Evolutionary conservation across 2,329 filamentous ascomycete species (phyloP).

Genomic region (Mycosphaerelloides madeirae): DNA sequence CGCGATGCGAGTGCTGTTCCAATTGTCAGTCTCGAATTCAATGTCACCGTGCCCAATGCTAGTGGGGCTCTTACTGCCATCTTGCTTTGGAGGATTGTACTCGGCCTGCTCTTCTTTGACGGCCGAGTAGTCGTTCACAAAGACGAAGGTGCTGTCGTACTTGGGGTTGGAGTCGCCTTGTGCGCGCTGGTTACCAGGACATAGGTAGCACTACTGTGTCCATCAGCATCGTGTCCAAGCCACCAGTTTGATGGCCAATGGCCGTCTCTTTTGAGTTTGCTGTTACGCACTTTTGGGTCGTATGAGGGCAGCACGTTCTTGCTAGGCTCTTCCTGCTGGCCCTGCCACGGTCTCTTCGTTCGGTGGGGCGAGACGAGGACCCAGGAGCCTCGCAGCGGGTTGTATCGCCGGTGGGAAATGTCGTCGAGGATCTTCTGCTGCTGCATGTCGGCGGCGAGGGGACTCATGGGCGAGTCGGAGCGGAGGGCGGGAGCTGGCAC

Average conservation of each 20-base stretch:
- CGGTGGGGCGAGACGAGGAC: conserved; percentile 92
- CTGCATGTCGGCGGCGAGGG: conserved; percentile 35
- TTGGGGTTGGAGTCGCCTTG: conserved; percentile 81
- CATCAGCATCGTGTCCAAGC: conserved; percentile 11
- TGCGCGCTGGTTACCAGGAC: conserved; percentile 83
- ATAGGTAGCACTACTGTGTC: conserved; percentile 73
- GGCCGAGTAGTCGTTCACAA: conserved; percentile 96
- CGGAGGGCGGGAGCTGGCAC: conserved; percentile 8
- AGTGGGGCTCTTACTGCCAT: conserved; percentile 46
- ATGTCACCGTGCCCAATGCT: background rate
- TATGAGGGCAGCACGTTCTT: conserved; percentile 63
- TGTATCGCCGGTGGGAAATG: conserved; percentile 93
- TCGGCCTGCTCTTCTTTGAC: conserved; percentile 89
- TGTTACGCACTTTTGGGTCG: conserved; percentile 55
- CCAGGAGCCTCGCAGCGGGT: conserved; percentile 84
- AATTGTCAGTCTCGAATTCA: background rate
- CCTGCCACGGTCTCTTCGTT: conserved; percentile 96
- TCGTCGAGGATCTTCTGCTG: conserved; percentile 67
- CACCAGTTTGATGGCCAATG: background rate
- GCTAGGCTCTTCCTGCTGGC: conserved; percentile 45
- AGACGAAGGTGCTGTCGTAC: conserved; percentile 84
- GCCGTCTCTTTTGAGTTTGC: background rate
- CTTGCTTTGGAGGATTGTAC: conserved; percentile 56
- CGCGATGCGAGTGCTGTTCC: conserved; percentile 62
- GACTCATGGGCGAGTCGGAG: conserved; percentile 13